phyloP scores from a whole-genome alignment of 495 filamentous ascomycete species.

The Margaritispora aquatica region DNA sequence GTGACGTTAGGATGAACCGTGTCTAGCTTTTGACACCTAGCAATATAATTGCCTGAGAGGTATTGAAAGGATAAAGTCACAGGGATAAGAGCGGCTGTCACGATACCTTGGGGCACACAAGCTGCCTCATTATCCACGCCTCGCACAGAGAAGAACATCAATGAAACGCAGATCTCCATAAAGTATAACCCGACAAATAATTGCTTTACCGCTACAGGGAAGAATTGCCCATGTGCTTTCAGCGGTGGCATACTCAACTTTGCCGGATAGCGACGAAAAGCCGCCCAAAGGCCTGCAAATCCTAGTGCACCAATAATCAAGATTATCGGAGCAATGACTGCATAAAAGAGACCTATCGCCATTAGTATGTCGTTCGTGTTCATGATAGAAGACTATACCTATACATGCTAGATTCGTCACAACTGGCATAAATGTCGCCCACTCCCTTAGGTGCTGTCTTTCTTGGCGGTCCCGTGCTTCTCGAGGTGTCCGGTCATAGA shows the following conservation, averaged over 20 bases:
- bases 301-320: conserved; percentile 77
- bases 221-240: conserved; percentile 53
- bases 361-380: conserved; percentile 2
- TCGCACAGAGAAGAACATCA: conserved; percentile 72
- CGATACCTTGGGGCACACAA: conserved; percentile 60
- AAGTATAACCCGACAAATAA: conserved; percentile 84
- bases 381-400: conserved; percentile 40
- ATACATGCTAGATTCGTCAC: conserved; percentile 82
- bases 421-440: conserved; percentile 83
- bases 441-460: conserved; percentile 34
- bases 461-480: conserved; percentile 12
- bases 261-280: conserved; percentile 86
- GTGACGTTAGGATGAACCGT: not conserved
- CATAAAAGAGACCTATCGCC: conserved; percentile 15
- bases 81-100: conserved; percentile 58
- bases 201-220: conserved; percentile 80
- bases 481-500: conserved; percentile 11
- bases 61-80: conserved; percentile 59
- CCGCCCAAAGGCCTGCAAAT: conserved; percentile 78
- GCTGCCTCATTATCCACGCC: conserved; percentile 42
- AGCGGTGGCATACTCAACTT: conserved; percentile 47
- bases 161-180: conserved; percentile 76
- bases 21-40: not conserved
- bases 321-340: conserved; percentile 76
- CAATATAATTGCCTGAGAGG: not conserved